Base-by-base conservation (phyloP, 768 basidiomycete species). In the Rhodotorula babjevae region DNA sequence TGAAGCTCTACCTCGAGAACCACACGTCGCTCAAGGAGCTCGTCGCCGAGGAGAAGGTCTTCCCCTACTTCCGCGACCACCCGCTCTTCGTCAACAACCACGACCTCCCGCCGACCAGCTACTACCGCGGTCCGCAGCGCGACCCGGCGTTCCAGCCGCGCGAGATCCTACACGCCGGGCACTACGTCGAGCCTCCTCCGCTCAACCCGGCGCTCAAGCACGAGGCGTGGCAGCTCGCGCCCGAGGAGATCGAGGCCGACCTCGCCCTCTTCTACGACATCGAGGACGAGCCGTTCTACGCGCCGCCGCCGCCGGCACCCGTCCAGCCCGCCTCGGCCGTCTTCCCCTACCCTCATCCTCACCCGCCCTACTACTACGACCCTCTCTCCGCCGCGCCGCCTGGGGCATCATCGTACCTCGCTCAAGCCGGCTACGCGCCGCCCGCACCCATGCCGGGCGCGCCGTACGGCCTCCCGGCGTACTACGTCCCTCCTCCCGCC, bases 1-100 rank as follows among this genome's bases (percentile, higher is more conserved):
- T 44, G 55, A 57, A 63, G 27, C 61, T 67, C 14, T 72, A 72
- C 62, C 46, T 72, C 58, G 66, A 63, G 31, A 72, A 67, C 49
- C 61, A 67, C 31, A 18, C 36, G 29, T 46, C 49, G 56, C 71
- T 72, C 44, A 72, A 72, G 65, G 33, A 59, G 21, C 56, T 72
- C 40, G 33, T 67, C 16, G 55, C 58, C 50, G 71, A 72, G 57
- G 71, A 72, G 53, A 58, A 60, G 31, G 21, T 52, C 10, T 72
- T 31, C 50, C 71, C 71, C 2, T 72, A 63, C 65, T 63, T 72
- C 29, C 71, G 71, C 49, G 66, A 72, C 42, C 71, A 72, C n/a
- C 71, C 71, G 25, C 66, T 72, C 33, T 63, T 72, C 71, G 33
- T 50, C 66, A 67, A 67, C 62, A 25, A 27, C 7, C 71, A 64